Evolutionary conservation across 2,329 filamentous ascomycete species (phyloP).

Genomic region (Lachnellula arida): DNA sequence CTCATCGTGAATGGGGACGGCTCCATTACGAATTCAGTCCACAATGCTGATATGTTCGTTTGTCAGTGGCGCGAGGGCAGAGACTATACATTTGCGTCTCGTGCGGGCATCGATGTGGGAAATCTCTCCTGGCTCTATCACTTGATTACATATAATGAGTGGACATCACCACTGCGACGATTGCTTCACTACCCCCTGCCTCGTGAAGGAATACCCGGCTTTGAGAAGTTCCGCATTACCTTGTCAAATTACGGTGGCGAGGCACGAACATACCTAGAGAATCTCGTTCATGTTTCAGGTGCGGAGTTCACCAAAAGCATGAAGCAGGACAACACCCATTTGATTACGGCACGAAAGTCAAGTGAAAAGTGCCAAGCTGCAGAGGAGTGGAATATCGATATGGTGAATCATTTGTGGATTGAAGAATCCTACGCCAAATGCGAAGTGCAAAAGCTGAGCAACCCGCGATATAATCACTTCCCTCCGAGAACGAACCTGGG

Average conservation of each 20-base stretch:
- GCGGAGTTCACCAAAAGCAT: conserved; percentile 92
- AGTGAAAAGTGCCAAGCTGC: conserved; percentile 94
- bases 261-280: conserved; percentile 87
- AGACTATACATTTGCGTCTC: conserved; percentile 73
- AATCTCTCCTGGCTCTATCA: conserved; percentile 94
- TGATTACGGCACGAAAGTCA: conserved; percentile 82
- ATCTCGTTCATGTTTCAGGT: conserved; percentile 77
- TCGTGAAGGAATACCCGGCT: conserved; percentile 70
- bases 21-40: conserved; percentile 57
- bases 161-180: conserved; percentile 78
- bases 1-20: conserved; percentile 72
- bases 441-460: conserved; percentile 65
- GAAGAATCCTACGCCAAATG: conserved; percentile 96
- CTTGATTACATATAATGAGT: conserved; percentile 81
- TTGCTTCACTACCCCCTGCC: conserved; percentile 89
- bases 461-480: conserved; percentile 78
- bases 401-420: conserved; percentile 94
- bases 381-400: conserved; percentile 83
- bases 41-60: conserved; percentile 75
- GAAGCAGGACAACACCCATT: conserved; percentile 91
- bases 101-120: conserved; percentile 75
- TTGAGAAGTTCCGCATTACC: conserved; percentile 72
- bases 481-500: conserved; percentile 85
- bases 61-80: conserved; percentile 81
- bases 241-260: conserved; percentile 97